Base-by-base conservation (phyloP, 345 rosid genomes). In the Brassica rapa region DNA sequence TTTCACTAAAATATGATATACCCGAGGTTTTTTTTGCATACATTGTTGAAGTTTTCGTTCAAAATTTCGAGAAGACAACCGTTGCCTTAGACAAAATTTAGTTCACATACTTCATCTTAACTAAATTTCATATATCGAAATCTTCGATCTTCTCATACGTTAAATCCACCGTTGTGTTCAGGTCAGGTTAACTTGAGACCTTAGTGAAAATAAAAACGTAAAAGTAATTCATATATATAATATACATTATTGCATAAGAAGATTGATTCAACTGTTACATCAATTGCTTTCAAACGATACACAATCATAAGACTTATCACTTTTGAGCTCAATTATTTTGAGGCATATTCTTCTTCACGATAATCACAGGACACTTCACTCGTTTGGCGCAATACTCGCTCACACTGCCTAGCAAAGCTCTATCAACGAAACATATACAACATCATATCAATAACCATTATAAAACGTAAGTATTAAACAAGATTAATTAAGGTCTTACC, bases 341-440 rank as follows among this genome's bases (percentile, higher is more conserved):
- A 62, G 71, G 4, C 3, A 73, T 60, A 32, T 81, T 86, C 51
- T 81, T 86, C 88, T 90, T 94, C 66, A 94, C 96, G 16, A 94
- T 94, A 74, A 88, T 91, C 70, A 91, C 94, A 0, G 97, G 96
- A 77, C 97, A 94, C 76, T 86, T 89, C 0, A 77, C 98, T 62
- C 85, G 79, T 87, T 89, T 90, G 55, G 98, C 93, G 75, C 96
- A 90, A 39, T 90, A 72, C 68, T 90, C 96, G 46, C 97, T 94
- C 66, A 91, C 98, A 73, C 97, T 94, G 62, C 97, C 97, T 8
- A 91, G 86, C 35, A 94, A 77, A 70, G 89, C 88, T 88, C 98
- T 93, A 82, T 35, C 65, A 23, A 56, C 24, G 14, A 32, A 21
- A 30, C 29, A 76, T 5, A 33, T 2, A 70, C 8, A 51, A 70